Conservation (phyloP, 139 green algal genomes). For the Mesotaenium endlicherianum region DNA sequence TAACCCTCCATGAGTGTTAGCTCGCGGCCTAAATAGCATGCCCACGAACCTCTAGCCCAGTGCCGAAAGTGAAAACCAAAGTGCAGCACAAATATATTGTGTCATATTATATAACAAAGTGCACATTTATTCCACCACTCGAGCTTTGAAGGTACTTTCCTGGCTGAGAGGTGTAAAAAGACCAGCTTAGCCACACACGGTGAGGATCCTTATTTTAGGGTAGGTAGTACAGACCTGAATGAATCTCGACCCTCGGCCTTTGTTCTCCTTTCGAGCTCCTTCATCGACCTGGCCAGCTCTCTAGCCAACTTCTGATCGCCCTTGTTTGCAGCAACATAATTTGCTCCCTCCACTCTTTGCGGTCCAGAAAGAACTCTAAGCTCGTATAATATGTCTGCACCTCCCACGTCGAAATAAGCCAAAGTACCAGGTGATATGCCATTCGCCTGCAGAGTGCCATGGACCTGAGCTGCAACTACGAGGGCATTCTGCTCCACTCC, state of each 20-base stretch:
- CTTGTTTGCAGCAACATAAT: slow-evolving; percentile 28
- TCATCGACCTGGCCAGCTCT: slow-evolving; percentile 36
- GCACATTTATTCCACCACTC: too few species aligned
- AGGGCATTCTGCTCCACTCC: slow-evolving; percentile 53
- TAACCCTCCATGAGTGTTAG: too few species aligned
- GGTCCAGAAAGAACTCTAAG: slow-evolving; percentile 33
- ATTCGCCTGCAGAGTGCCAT: slow-evolving; percentile 17
- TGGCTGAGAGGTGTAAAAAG: too few species aligned
- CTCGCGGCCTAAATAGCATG: too few species aligned
- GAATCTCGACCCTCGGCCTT: slow-evolving; percentile 1
- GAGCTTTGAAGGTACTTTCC: too few species aligned
- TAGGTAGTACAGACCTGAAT: slow-evolving; percentile 15
- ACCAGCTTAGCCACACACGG: too few species aligned
- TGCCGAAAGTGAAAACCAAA: too few species aligned
- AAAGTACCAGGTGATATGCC: slow-evolving; percentile 9
- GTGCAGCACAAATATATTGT: too few species aligned
- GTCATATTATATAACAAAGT: too few species aligned
- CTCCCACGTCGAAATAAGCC: slow-evolving; percentile 34
- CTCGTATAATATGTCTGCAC: slow-evolving; percentile 49
- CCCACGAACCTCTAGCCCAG: too few species aligned
- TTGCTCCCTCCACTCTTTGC: slow-evolving; percentile 30
- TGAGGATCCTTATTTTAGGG: not conserved
- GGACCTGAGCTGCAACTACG: slow-evolving; percentile 36
- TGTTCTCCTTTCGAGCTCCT: slow-evolving; percentile 46
- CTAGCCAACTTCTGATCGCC: slow-evolving; percentile 26